Percentiles rank a stretch among this genome's conserved stretches.
phyloP scores from a whole-genome alignment of 2,329 filamentous ascomycete species.

The Ophiostoma ips region DNA sequence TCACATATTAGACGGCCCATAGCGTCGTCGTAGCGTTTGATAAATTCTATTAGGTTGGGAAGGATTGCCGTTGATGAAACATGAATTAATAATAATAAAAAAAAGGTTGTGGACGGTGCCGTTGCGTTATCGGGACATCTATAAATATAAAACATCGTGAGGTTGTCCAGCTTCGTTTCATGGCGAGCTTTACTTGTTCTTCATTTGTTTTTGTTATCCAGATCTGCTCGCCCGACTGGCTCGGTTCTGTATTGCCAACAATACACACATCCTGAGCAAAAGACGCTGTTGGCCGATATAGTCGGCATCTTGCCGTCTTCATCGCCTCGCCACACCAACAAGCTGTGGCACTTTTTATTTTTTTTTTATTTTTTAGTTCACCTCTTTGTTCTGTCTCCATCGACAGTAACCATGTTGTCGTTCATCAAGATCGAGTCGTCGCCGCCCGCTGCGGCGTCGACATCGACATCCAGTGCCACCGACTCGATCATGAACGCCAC shows the following conservation, averaged over 20 bases:
- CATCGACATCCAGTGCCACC: background rate
- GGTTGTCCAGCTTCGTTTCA: background rate
- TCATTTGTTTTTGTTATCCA: background rate
- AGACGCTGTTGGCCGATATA: background rate
- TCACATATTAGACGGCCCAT: too few species aligned
- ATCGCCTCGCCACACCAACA: background rate
- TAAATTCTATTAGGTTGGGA: background rate
- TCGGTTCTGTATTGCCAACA: too few species aligned
- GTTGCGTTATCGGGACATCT: background rate
- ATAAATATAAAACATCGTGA: background rate
- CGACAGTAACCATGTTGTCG: slow-evolving; percentile 10
- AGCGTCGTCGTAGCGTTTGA: background rate
- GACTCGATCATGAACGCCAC: slow-evolving; percentile 17
- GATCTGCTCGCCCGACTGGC: too few species aligned
- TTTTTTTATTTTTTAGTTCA: background rate
- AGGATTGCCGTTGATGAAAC: too few species aligned
- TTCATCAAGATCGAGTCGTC: slow-evolving; percentile 16
- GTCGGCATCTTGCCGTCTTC: background rate
- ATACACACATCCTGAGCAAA: background rate
- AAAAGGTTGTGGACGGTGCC: background rate
- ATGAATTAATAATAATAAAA: background rate
- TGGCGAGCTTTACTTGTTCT: background rate
- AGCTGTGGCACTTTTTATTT: background rate
- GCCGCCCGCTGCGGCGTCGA: background rate
- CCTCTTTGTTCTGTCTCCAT: background rate